Evolutionary conservation across 202 grass and related monocot genomes (phyloP).

Genomic region (Eragrostis tef): DNA sequence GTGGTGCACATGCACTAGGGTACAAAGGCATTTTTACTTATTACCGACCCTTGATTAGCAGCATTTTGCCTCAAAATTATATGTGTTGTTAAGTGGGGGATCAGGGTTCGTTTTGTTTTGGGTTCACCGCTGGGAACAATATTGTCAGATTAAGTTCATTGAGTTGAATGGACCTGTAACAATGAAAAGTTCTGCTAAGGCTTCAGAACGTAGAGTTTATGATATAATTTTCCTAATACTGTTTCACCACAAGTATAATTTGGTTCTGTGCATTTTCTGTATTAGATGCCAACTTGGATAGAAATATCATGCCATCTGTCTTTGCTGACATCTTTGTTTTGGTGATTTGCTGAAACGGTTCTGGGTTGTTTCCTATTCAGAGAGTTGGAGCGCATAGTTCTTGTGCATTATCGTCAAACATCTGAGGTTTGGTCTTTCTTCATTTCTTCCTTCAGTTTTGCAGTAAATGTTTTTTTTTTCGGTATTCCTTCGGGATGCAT

Average conservation of each 20-base stretch:
- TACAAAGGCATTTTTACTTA: no score
- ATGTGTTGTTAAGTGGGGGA: no score
- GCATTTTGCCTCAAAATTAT: no score
- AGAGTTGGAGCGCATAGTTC: constrained; percentile 88
- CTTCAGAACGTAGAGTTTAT: constrained; percentile 2
- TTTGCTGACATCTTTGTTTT: constrained; percentile 40
- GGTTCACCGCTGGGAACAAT: neutral
- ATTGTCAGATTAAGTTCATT: constrained; percentile 6
- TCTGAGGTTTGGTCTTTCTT: constrained; percentile 69
- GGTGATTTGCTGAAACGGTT: constrained; percentile 56
- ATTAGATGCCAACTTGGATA: constrained; percentile 36
- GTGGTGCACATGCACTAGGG: no score
- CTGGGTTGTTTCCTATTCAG: constrained; percentile 70
- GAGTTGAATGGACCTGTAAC: constrained; percentile 10
- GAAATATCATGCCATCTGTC: neutral
- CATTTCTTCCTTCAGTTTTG: constrained; percentile 32
- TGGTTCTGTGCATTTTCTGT: constrained; percentile 19
- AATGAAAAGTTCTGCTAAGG: constrained; percentile 21
- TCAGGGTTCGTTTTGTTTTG: no score
- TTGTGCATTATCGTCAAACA: constrained; percentile 94
- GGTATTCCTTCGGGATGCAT: constrained; percentile 7
- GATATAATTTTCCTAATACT: constrained; percentile 24
- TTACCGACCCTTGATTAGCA: no score
- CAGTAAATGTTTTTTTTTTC: constrained; percentile 40
- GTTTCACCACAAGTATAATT: constrained; percentile 28